A percentile compares a stretch with the other conserved stretches of the same genome.
These are phyloP conservation scores for Arctostaphylos glauca DNA, from an alignment of 148 eudicot genomes.

Conservation along the genomic window DNA sequence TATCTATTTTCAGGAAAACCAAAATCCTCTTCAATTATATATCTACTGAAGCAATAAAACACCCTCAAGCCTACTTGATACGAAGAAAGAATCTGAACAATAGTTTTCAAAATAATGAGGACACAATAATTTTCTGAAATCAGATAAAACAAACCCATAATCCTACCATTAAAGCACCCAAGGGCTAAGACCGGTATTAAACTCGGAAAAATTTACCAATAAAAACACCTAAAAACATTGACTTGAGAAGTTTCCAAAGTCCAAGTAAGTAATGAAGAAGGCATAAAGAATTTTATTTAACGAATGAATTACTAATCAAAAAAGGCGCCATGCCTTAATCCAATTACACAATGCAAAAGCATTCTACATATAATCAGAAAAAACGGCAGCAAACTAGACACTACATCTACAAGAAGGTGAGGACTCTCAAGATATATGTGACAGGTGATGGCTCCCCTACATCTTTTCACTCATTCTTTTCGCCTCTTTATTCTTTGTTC, in stretches of 20 bases:
- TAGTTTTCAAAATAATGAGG: too few species aligned
- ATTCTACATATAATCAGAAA: conserved; percentile 27
- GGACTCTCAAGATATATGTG: conserved; percentile 14
- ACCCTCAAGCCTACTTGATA: too few species aligned
- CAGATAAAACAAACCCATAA: background rate
- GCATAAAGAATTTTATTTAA: conserved; percentile 22
- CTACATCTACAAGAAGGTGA: conserved; percentile 23
- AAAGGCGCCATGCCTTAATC: conserved; percentile 21
- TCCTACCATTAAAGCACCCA: background rate
- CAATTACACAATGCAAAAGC: conserved; percentile 31
- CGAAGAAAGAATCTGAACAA: too few species aligned
- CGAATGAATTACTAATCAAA: conserved; percentile 32
- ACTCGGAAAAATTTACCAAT: background rate
- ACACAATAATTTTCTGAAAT: too few species aligned
- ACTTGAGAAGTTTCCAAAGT: background rate
- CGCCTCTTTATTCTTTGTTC: background rate
- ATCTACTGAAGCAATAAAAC: too few species aligned
- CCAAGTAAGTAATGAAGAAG: background rate
- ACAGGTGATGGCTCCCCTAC: background rate
- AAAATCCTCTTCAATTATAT: background rate
- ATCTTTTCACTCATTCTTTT: conserved; percentile 16
- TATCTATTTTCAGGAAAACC: background rate
- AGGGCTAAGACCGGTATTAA: background rate
- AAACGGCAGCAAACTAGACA: conserved; percentile 21
- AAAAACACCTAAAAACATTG: background rate